Evolutionary conservation across 352 stramenopile genomes (phyloP).

Genomic region (Plasmopara muralis): DNA sequence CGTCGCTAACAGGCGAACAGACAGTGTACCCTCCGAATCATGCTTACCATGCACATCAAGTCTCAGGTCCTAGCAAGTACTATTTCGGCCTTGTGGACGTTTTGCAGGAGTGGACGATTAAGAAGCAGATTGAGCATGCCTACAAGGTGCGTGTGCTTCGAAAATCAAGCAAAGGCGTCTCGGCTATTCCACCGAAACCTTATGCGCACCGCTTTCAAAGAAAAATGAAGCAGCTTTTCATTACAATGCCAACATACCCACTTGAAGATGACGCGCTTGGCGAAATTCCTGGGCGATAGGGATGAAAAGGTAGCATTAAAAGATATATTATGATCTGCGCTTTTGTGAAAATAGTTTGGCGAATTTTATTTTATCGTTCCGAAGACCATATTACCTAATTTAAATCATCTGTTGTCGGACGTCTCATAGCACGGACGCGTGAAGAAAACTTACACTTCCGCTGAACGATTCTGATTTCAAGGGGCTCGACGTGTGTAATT

Average conservation of each 20-base stretch:
- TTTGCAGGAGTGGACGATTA: constrained; percentile 80
- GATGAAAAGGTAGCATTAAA: not conserved
- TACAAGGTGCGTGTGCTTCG: constrained; percentile 82
- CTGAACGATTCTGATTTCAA: too few species aligned
- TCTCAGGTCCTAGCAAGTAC: constrained; percentile 81
- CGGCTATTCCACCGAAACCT: constrained; percentile 55
- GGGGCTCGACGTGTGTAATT: too few species aligned
- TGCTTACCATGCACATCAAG: constrained; percentile 64
- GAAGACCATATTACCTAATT: too few species aligned
- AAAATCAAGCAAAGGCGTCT: constrained; percentile 65
- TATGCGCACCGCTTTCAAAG: constrained; percentile 77
- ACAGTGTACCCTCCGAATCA: constrained; percentile 33
- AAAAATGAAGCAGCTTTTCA: constrained; percentile 82
- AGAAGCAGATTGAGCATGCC: constrained; percentile 68
- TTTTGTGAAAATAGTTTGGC: too few species aligned
- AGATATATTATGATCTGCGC: too few species aligned
- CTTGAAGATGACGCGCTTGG: constrained; percentile 29
- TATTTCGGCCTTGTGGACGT: constrained; percentile 89
- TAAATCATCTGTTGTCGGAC: too few species aligned
- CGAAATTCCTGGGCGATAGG: constrained; percentile 8
- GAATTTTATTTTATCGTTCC: too few species aligned
- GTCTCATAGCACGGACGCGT: too few species aligned
- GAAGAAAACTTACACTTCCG: too few species aligned
- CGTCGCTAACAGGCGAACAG: constrained; percentile 8
- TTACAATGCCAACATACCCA: constrained; percentile 33